Evolutionary conservation across 176 grass and related monocot species (phyloP), one percentile per base, ranked within the genome.

Genomic region (Tuctoria greenei): DNA sequence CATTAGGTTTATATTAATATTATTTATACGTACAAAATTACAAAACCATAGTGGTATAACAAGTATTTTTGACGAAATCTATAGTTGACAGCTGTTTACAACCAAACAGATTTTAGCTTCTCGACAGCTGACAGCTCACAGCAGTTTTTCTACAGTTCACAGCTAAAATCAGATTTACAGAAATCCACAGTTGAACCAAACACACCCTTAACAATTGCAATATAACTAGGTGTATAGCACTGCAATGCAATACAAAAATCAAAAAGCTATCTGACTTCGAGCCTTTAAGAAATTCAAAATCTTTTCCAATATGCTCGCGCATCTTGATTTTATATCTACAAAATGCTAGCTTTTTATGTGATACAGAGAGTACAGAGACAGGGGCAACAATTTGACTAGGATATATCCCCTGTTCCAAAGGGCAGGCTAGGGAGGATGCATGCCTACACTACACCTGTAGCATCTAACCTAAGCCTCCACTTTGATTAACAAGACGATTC

Each of bases 401-500:
- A 46, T 50, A 36, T 37, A 66, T 14, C 31, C 42, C 34, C 15
- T 81, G 43, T 70, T 76, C 64, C 81, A 77, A 84, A 55, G 57
- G 66, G 25, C 56, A 55, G 66, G 56, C 43, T 66, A 85, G 72
- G 57, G 45, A n/a, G 71, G 20, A 77, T 66, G 42, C 80, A n/a
- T n/a, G n/a, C n/a, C n/a, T n/a, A n/a, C n/a, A n/a, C 79, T 78
- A 73, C 60, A 63, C 61, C 54, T 87, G 51, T 78, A 69, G 80
- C 85, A 79, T 83, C 74, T 79, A 79, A 83, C 45, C 85, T 68
- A 44, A 6, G 18, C 61, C 67, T 74, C 74, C 61, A 41, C 68
- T 68, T 79, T 87, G 52, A 87, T 87, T 55, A 79, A 51, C 26
- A 73, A 78, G 42, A 60, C 67, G 66, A 77, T 84, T 84, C 82